phyloP scores from a whole-genome alignment of 495 filamentous ascomycete species.

The Trichoderma gamsii region DNA sequence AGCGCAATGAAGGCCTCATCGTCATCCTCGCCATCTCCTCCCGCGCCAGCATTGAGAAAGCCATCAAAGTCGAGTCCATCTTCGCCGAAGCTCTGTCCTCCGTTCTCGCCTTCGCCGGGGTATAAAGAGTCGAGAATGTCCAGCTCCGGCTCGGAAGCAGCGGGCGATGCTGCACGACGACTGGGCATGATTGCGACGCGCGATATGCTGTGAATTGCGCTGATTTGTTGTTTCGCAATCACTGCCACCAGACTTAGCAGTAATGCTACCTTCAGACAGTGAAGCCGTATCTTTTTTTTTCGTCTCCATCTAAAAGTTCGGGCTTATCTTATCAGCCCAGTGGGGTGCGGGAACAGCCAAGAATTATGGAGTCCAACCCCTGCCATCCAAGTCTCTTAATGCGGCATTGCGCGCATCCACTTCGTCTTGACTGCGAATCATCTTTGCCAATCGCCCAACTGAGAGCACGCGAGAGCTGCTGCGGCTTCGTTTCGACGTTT shows the following conservation, averaged over 20 bases:
- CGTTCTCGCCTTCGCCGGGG: conserved; percentile 40
- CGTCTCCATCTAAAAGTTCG: background rate
- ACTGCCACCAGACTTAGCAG: background rate
- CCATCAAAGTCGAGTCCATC: conserved; percentile 33
- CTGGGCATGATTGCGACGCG: conserved; percentile 24
- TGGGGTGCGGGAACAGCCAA: background rate
- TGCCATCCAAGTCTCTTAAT: background rate
- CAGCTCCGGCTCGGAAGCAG: conserved; percentile 81
- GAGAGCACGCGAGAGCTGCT: conserved; percentile 9
- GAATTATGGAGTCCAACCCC: background rate
- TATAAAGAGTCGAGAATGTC: conserved; percentile 84
- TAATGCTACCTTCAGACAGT: background rate
- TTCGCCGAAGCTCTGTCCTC: conserved; percentile 20
- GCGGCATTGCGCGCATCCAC: conserved; percentile 2
- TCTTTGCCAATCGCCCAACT: background rate
- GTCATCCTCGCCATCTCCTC: conserved; percentile 50
- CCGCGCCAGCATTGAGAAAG: conserved; percentile 31
- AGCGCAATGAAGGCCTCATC: conserved; percentile 88
- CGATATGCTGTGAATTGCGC: background rate
- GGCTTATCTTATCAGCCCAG: conserved; percentile 17
- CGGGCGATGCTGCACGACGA: conserved; percentile 61
- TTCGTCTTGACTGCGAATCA: background rate
- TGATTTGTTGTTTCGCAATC: background rate
- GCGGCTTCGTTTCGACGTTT: background rate
- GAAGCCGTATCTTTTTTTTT: conserved; percentile 9